A percentile compares a stretch with the other conserved stretches of the same genome.
These are phyloP conservation scores for Dryas integrifolia DNA, from an alignment of 331 rosid species.

Conservation along the genomic window DNA sequence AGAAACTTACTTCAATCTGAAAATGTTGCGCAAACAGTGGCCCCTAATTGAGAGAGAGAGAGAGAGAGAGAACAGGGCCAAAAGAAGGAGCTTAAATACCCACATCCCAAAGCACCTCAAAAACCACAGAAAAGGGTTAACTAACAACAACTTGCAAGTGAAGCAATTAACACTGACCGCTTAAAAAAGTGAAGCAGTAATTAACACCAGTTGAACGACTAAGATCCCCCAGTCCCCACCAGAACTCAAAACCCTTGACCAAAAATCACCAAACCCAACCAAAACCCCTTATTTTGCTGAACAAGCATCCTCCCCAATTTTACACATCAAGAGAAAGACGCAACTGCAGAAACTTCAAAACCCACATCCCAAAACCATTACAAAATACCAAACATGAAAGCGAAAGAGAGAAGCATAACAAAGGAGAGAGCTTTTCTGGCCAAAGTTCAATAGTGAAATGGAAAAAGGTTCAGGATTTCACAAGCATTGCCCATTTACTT, in stretches of 20 bases:
- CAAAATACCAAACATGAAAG: not conserved
- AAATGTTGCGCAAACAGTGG: not conserved
- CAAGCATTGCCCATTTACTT: conserved; percentile 5
- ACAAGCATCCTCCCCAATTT: conserved; percentile 20
- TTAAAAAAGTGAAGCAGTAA: conserved; percentile 39
- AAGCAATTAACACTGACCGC: conserved; percentile 48
- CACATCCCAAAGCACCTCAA: conserved; percentile 31
- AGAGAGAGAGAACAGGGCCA: not conserved
- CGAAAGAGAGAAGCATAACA: conserved; percentile 8
- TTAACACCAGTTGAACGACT: conserved; percentile 34
- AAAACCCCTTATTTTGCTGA: conserved; percentile 24
- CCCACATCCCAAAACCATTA: conserved; percentile 15
- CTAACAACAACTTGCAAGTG: conserved; percentile 48
- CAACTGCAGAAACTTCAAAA: conserved; percentile 10
- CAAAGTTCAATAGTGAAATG: conserved; percentile 6
- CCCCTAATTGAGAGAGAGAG: not conserved
- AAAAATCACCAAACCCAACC: conserved; percentile 27
- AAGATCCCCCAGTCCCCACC: conserved; percentile 52
- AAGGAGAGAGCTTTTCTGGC: conserved; percentile 30
- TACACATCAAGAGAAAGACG: conserved; percentile 9
- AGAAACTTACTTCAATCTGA: conserved; percentile 12
- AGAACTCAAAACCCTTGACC: conserved; percentile 41
- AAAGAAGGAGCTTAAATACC: conserved; percentile 14
- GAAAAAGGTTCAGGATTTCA: conserved; percentile 1
- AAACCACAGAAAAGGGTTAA: conserved; percentile 38